These are phyloP conservation scores for Cordyceps militaris DNA, from an alignment of 2,329 filamentous ascomycete species.

Conservation along the genomic window DNA sequence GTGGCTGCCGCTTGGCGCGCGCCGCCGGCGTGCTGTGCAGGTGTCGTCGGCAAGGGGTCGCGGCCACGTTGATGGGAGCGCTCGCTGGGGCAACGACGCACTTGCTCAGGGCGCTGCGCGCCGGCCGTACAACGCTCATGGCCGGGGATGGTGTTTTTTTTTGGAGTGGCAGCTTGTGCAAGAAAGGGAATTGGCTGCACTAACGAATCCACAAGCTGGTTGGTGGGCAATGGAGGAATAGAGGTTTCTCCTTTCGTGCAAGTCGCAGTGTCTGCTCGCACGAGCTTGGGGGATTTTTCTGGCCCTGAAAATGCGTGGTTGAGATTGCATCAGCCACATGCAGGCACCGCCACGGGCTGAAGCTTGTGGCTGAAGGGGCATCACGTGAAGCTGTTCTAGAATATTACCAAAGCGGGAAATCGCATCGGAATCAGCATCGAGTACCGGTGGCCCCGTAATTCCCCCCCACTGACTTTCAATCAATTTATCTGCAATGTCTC, in stretches of 20 bases:
- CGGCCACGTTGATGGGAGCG: slow-evolving; percentile 18
- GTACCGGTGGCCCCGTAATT: no score
- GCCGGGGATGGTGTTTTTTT: slow-evolving; percentile 20
- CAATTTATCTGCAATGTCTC: no score
- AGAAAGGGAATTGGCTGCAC: not conserved
- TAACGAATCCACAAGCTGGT: not conserved
- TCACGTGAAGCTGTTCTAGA: not conserved
- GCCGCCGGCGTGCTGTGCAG: slow-evolving; percentile 47
- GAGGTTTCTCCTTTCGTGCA: not conserved
- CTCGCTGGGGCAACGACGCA: slow-evolving; percentile 36
- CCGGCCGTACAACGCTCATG: slow-evolving; percentile 51
- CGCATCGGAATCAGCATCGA: no score
- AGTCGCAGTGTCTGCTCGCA: slow-evolving; percentile 1
- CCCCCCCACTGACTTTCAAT: no score
- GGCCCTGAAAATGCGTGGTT: slow-evolving; percentile 4
- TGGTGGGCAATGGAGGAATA: not conserved
- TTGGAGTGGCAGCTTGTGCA: not conserved
- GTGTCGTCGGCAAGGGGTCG: slow-evolving; percentile 29
- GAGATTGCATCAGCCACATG: slow-evolving; percentile 3
- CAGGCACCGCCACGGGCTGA: no score
- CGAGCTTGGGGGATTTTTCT: slow-evolving; percentile 12
- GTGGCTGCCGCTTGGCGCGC: slow-evolving; percentile 39
- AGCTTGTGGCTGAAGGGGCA: no score
- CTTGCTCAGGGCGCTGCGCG: slow-evolving; percentile 46
- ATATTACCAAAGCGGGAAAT: not conserved